Evolutionary conservation across 805 yeast genomes (phyloP), one percentile per base, ranked within the genome.

Genomic region (Candida stauntonica): DNA sequence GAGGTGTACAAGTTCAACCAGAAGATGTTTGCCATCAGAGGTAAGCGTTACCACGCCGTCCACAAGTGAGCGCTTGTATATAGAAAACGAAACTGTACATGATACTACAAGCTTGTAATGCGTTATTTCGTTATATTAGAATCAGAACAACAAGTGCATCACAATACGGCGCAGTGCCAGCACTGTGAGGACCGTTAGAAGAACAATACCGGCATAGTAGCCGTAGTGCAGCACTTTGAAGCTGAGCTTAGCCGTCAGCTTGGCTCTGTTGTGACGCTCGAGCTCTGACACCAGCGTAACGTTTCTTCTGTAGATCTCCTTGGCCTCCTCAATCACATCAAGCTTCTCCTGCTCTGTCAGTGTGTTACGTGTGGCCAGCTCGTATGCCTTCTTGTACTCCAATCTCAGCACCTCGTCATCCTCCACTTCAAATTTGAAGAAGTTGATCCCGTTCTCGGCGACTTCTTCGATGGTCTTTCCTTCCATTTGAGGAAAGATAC

Each of bases 41-140:
- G 99, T 50, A 93, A 91, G 72, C 77, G 99, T 60, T 93, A 93
- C 66, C 97, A 89, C 55, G 95, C 96, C 29, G 72, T 85, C 49
- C 55, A 60, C 20, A 37, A 50, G 46, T 55, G 43, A 42, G 14
- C 12, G 20, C 28, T 21, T 31, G n/a, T 23, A 31, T 12, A 31
- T 21, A 31, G 6, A 20, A 17, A 30, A 17, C 17, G 16, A 26
- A 20, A 8, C n/a, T 30, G 34, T 29, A 36, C 12, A 31, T 26
- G 30, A n/a, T n/a, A n/a, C n/a, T n/a, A n/a, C n/a, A n/a, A n/a
- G n/a, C n/a, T n/a, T n/a, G n/a, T n/a, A n/a, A n/a, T n/a, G n/a
- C n/a, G n/a, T n/a, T n/a, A n/a, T 21, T 11, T 21, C 24, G 11
- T 21, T 8, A 8, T 11, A 21, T 21, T 12, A 16, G 20, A 7